Conservation (phyloP, 768 basidiomycete genomes). For the Aureoboletus auriporus region DNA sequence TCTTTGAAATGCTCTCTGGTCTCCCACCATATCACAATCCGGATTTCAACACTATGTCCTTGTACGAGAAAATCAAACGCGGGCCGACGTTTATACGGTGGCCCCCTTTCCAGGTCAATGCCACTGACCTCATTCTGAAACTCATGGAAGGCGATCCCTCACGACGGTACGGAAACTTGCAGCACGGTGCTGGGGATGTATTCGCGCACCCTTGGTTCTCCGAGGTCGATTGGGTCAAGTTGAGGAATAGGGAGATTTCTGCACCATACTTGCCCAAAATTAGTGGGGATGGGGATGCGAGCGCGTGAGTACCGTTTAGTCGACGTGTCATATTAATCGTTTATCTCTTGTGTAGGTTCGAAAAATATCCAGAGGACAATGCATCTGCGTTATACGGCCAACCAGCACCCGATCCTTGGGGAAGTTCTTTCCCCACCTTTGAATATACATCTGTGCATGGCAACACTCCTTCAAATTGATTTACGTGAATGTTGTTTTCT, state of each 20-base stretch:
- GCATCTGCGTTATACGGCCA: constrained; percentile 57
- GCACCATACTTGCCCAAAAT: constrained; percentile 95
- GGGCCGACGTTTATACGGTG: constrained; percentile 75
- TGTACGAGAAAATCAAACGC: constrained; percentile 88
- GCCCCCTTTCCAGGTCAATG: constrained; percentile 71
- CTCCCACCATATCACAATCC: constrained; percentile 91
- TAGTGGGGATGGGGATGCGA: constrained; percentile 89
- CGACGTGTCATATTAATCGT: neutral
- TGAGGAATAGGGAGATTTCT: constrained; percentile 81
- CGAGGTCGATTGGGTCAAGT: constrained; percentile 87
- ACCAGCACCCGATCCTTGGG: constrained; percentile 55
- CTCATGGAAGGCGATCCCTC: constrained; percentile 88
- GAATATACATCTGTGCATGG: constrained; percentile 54
- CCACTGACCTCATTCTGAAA: constrained; percentile 85
- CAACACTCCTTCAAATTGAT: constrained; percentile 6
- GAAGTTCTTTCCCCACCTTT: constrained; percentile 71
- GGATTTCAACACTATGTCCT: constrained; percentile 76
- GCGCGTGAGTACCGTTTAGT: constrained; percentile 58
- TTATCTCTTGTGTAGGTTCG: constrained; percentile 48
- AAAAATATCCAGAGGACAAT: constrained; percentile 75
- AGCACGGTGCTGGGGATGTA: constrained; percentile 85
- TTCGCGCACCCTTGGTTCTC: constrained; percentile 92
- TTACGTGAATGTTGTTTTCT: neutral
- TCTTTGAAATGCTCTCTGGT: constrained; percentile 97
- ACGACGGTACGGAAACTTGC: constrained; percentile 85